These are phyloP conservation scores for Panaeolus papilionaceus DNA, from an alignment of 768 basidiomycete species.

Conservation along the genomic window DNA sequence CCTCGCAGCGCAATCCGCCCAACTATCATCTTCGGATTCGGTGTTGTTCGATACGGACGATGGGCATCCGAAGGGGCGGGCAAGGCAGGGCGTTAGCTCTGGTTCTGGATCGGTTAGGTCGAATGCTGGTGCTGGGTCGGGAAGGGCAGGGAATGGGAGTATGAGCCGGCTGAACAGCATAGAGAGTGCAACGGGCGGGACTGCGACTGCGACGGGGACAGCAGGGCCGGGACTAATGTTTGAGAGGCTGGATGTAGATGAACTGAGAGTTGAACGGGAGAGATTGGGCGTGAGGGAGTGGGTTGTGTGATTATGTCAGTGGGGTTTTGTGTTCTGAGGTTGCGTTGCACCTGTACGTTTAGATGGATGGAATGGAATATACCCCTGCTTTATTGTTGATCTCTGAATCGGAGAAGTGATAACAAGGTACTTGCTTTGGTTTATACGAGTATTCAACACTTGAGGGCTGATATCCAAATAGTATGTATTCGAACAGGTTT, in stretches of 20 bases:
- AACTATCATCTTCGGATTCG: conserved; percentile 79
- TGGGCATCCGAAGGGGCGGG: not conserved
- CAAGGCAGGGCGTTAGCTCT: no score
- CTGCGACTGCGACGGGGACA: not conserved
- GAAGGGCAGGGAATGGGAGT: conserved; percentile 37
- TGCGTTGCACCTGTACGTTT: no score
- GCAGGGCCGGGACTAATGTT: conserved; percentile 8
- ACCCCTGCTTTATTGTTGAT: no score
- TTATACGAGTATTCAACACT: no score
- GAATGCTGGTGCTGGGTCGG: no score
- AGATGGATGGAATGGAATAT: no score
- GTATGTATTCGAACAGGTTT: no score
- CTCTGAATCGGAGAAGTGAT: no score
- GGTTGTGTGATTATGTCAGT: conserved; percentile 3
- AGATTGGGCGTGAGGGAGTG: conserved; percentile 30
- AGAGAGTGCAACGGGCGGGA: not conserved
- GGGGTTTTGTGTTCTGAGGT: no score
- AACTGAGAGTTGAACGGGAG: conserved; percentile 9
- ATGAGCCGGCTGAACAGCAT: not conserved
- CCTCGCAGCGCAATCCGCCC: conserved; percentile 79
- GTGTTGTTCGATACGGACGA: conserved; percentile 75
- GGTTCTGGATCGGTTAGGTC: no score
- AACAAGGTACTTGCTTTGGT: no score
- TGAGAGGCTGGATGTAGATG: conserved; percentile 17
- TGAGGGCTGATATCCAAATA: no score